Percentiles rank a stretch among this genome's conserved stretches.
phyloP scores from a whole-genome alignment of 257 asterid genomes.

The Nicotiana noctiflora region DNA sequence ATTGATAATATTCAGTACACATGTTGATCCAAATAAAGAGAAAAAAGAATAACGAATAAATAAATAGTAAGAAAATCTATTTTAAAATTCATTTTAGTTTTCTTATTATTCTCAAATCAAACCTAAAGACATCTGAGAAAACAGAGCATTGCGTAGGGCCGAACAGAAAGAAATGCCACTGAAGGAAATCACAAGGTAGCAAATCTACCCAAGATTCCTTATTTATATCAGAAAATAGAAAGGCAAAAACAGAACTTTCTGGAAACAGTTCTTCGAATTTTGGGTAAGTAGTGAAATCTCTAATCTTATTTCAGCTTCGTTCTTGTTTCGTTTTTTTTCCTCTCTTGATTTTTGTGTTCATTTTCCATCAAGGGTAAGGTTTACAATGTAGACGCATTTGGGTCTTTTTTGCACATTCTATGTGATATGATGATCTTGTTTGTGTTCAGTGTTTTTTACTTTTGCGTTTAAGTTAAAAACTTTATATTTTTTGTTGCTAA shows the following conservation, averaged over 20 bases:
- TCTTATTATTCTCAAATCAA: background rate
- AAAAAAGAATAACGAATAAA: background rate
- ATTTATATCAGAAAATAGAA: background rate
- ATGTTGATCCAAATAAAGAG: background rate
- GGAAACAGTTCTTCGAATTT: background rate
- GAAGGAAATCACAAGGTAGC: conserved; percentile 5
- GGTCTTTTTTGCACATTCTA: background rate
- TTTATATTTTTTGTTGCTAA: background rate
- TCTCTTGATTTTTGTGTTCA: background rate
- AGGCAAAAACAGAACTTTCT: background rate
- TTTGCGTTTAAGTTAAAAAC: background rate
- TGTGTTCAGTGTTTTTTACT: background rate
- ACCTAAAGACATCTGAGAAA: conserved; percentile 2
- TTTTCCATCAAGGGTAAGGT: background rate
- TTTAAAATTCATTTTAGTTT: background rate
- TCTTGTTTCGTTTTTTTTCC: background rate
- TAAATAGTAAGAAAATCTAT: background rate
- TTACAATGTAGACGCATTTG: background rate
- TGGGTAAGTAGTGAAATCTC: background rate
- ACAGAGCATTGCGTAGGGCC: background rate
- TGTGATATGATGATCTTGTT: background rate
- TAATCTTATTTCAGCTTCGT: background rate
- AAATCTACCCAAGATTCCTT: conserved; percentile 1
- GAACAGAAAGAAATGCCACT: conserved; percentile 2
- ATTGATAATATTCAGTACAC: background rate